phyloP scores from a whole-genome alignment of 2,329 filamentous ascomycete species.

The Diaporthe ampelina region DNA sequence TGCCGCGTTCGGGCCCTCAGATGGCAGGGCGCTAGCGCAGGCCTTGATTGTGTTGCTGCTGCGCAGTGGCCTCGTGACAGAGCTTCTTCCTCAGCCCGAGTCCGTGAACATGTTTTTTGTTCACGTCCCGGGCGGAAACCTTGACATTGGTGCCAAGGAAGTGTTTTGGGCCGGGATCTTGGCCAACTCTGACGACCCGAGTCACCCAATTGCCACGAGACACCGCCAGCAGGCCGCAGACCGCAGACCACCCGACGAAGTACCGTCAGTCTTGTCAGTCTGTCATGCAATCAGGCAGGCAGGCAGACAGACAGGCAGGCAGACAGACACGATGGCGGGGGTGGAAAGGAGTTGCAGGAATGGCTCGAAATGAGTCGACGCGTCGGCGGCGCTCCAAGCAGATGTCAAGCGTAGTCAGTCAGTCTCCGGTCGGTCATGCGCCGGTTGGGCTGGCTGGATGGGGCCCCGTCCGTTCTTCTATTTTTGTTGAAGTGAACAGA shows the following conservation, averaged over 20 bases:
- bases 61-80: constrained; percentile 18
- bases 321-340: neutral
- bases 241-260: neutral
- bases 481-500: constrained; percentile 27
- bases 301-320: neutral
- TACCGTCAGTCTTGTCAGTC: neutral
- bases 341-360: constrained; percentile 29
- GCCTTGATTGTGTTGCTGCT: constrained; percentile 6
- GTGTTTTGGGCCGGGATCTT: neutral
- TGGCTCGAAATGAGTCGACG: constrained; percentile 27
- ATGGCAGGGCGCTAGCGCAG: constrained; percentile 27
- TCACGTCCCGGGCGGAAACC: constrained; percentile 10
- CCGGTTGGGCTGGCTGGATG: constrained; percentile 16
- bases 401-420: constrained; percentile 21
- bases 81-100: constrained; percentile 22
- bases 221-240: neutral
- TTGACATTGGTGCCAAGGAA: constrained; percentile 5
- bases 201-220: neutral
- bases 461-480: constrained; percentile 30
- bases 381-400: constrained; percentile 29
- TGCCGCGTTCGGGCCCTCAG: constrained; percentile 18
- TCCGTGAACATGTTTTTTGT: constrained; percentile 27
- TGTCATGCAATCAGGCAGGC: too few species aligned
- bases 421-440: constrained; percentile 16
- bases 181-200: constrained; percentile 11